Evolutionary conservation across 2,329 filamentous ascomycete genomes (phyloP).

Genomic region (Alternaria ventricosa): DNA sequence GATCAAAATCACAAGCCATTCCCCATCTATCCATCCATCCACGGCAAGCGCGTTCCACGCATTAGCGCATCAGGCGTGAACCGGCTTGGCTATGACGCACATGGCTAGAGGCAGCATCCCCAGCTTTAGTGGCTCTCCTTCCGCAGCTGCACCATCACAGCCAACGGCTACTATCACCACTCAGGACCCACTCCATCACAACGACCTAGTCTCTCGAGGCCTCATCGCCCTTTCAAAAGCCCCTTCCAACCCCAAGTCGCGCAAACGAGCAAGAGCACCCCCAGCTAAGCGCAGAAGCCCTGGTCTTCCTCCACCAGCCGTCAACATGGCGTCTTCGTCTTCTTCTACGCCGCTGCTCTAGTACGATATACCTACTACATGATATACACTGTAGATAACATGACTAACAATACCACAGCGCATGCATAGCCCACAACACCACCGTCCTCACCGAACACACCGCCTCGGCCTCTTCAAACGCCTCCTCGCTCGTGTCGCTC

Average conservation of each 20-base stretch:
- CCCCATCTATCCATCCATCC: not conserved
- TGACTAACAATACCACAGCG: conserved; percentile 59
- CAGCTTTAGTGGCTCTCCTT: conserved; percentile 26
- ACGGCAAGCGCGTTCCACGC: conserved; percentile 10
- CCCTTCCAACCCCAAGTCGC: not conserved
- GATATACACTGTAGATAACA: not conserved
- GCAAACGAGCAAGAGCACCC: conserved; percentile 1
- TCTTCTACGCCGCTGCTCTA: conserved; percentile 50
- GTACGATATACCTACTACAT: conserved; percentile 24
- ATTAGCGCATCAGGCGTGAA: conserved; percentile 10
- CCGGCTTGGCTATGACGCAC: conserved; percentile 34
- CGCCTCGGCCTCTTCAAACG: conserved; percentile 79
- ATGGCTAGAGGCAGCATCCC: conserved; percentile 29
- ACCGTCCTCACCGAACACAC: conserved; percentile 96
- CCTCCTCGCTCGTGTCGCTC: conserved; percentile 85
- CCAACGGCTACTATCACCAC: conserved; percentile 2
- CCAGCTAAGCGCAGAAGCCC: not conserved
- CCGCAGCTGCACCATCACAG: conserved; percentile 8
- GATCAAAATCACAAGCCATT: not conserved
- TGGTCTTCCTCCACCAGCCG: not conserved
- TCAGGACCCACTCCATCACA: not conserved
- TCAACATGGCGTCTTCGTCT: conserved; percentile 49
- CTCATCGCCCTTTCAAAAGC: conserved; percentile 12
- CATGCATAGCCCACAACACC: conserved; percentile 91
- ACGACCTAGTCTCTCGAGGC: conserved; percentile 10